Evolutionary conservation across 305 asterid genomes (phyloP), one percentile per base, ranked within the genome.

Genomic region (Ilex paraguariensis): DNA sequence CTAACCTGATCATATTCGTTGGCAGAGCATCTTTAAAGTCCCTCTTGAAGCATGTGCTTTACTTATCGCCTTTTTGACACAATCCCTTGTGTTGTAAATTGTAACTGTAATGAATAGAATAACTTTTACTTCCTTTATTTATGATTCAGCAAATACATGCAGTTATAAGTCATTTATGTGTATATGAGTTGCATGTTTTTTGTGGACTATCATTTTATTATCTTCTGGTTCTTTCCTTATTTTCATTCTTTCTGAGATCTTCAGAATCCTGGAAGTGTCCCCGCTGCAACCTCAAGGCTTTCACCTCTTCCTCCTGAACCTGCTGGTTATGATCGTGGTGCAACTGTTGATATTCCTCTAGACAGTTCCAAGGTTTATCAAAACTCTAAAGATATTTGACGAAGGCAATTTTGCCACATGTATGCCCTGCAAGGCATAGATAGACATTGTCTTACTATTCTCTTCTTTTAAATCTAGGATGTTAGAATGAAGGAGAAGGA

Each of bases 401-500:
- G 28, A 21, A 21, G 28, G 28, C 28, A 21, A 21, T 21, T 21
- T 21, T 21, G 28, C 28, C 1, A 21, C 28, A 1, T 21, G 28
- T 21, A 21, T 21, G 28, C 28, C 28, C 28, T 21, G 28, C 13
- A 36, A 36, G 9, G 42, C 42, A 36, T 36, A 4, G 9, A 8
- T 5, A 8, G 6, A 36, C 6, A 36, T 3, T 8, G 9, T 8
- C 42, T 36, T 36, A 36, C 42, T 8, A 2, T 31, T 31, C 40
- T 1, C 31, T 21, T 57, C 54, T 21, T 60, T 15, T 60, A 42
- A 60, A 53, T 66, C 17, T 69, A 91, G 96, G 98, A 88, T 76
- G 65, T 84, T 69, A 91, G 82, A 70, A 80, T 56, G 61, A 82
- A 54, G 71, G 95, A 88, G 75, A 77, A 74, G 67, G 98, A 88